phyloP scores from a whole-genome alignment of 202 grass and related monocot species.

The Setaria italica region DNA sequence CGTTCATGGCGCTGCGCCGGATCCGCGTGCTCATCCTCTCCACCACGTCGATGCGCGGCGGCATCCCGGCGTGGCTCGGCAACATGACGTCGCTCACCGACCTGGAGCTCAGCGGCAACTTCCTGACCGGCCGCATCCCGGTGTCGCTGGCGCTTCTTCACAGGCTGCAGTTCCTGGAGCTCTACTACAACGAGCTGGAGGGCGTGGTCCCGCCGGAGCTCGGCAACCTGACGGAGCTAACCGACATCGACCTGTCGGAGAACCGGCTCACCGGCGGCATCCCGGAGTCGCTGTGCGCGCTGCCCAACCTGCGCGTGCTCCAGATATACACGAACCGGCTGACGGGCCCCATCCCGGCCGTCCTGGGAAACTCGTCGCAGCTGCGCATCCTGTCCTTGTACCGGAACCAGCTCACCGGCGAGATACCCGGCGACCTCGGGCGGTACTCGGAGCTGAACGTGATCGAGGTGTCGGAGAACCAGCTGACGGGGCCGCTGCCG shows the following conservation, averaged over 20 bases:
- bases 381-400: constrained; percentile 77
- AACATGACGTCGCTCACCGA: constrained; percentile 92
- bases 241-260: constrained; percentile 86
- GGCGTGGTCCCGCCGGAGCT: constrained; percentile 72
- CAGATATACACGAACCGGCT: constrained; percentile 82
- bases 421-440: constrained; percentile 69
- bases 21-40: constrained; percentile 81
- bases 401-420: constrained; percentile 78
- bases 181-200: constrained; percentile 84
- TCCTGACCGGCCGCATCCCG: constrained; percentile 66
- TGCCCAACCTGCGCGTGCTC: constrained; percentile 62
- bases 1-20: constrained; percentile 49
- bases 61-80: constrained; percentile 76
- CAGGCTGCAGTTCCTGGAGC: constrained; percentile 73
- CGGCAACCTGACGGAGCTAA: constrained; percentile 75
- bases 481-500: constrained; percentile 69
- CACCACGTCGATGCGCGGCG: constrained; percentile 69
- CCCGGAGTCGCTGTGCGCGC: constrained; percentile 59
- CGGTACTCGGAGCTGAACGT: constrained; percentile 66
- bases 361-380: constrained; percentile 81
- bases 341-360: constrained; percentile 65
- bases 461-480: constrained; percentile 95
- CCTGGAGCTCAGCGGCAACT: constrained; percentile 86
- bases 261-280: constrained; percentile 68
- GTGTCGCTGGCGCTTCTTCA: constrained; percentile 45